Percentiles rank a stretch among this genome's conserved stretches.
Evolutionary conservation across 768 basidiomycete species (phyloP).

Genomic region (Rickenella mellea): DNA sequence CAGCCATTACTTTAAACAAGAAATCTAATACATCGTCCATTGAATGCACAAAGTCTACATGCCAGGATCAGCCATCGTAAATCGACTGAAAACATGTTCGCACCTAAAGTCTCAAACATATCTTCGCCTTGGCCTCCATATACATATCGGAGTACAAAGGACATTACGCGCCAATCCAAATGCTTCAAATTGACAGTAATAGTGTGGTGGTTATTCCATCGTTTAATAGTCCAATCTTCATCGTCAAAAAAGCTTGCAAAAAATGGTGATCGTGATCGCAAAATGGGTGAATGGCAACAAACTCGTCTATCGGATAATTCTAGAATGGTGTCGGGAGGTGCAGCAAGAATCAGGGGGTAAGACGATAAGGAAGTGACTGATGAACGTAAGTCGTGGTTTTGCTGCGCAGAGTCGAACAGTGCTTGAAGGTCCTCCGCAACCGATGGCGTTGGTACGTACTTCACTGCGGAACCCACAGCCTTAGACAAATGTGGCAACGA

Average conservation of each 20-base stretch:
- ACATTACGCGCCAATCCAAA: constrained; percentile 63
- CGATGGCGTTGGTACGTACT: constrained; percentile 38
- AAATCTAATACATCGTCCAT: constrained; percentile 78
- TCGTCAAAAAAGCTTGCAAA: constrained; percentile 81
- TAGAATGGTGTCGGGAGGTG: constrained; percentile 72
- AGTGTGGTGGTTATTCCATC: constrained; percentile 42
- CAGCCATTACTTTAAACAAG: constrained; percentile 78
- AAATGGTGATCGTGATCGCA: constrained; percentile 78
- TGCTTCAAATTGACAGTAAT: constrained; percentile 66
- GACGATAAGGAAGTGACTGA: neutral
- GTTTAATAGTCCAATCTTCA: constrained; percentile 64
- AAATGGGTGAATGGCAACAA: constrained; percentile 56
- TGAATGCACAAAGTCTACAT: constrained; percentile 47
- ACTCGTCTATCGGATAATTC: constrained; percentile 59
- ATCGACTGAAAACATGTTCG: constrained; percentile 11
- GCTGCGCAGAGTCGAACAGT: constrained; percentile 36
- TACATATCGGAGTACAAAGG: constrained; percentile 64
- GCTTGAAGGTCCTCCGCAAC: constrained; percentile 38
- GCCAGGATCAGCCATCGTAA: constrained; percentile 5
- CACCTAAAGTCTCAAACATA: constrained; percentile 66
- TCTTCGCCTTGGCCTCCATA: constrained; percentile 62
- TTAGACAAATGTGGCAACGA: constrained; percentile 43
- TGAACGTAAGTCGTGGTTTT: constrained; percentile 6
- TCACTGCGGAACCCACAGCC: constrained; percentile 54
- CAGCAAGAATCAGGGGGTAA: constrained; percentile 26